phyloP scores from a whole-genome alignment of 345 rosid genomes.

The Ceriops tagal region DNA sequence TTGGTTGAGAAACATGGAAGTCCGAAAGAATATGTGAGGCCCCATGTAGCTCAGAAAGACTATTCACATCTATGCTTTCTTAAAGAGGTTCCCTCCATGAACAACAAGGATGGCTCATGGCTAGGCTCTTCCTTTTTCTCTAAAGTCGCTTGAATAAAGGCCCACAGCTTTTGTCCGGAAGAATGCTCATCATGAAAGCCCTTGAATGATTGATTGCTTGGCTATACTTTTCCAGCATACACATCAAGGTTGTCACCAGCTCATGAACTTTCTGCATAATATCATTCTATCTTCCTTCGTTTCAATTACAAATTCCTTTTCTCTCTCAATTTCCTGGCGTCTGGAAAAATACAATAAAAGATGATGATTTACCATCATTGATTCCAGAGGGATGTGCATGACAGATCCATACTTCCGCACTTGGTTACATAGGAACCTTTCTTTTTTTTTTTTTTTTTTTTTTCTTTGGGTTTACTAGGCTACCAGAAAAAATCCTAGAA shows the following conservation, averaged over 20 bases:
- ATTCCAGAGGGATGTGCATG: no score
- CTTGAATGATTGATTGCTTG: slow-evolving; percentile 22
- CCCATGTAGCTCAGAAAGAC: slow-evolving; percentile 24
- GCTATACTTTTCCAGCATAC: slow-evolving; percentile 24
- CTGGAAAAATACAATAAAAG: no score
- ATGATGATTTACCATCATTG: no score
- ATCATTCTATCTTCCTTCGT: slow-evolving; percentile 12
- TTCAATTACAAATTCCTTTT: slow-evolving; percentile 29
- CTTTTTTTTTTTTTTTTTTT: no score
- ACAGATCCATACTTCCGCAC: no score
- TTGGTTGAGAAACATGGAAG: slow-evolving; percentile 18
- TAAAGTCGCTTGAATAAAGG: slow-evolving; percentile 15
- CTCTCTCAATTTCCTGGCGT: background rate
- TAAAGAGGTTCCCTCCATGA: slow-evolving; percentile 22
- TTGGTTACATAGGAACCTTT: no score
- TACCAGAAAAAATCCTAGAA: no score
- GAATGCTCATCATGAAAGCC: slow-evolving; percentile 21
- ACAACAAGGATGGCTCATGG: slow-evolving; percentile 4
- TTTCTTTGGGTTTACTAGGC: no score
- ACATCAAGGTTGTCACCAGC: slow-evolving; percentile 16
- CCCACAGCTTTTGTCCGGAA: slow-evolving; percentile 36
- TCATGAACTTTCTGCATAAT: background rate
- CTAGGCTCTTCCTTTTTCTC: background rate
- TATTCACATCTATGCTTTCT: slow-evolving; percentile 13
- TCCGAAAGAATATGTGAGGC: slow-evolving; percentile 24